Conservation (phyloP, 164 flowering plant genomes). For the Chimonanthus salicifolius region DNA sequence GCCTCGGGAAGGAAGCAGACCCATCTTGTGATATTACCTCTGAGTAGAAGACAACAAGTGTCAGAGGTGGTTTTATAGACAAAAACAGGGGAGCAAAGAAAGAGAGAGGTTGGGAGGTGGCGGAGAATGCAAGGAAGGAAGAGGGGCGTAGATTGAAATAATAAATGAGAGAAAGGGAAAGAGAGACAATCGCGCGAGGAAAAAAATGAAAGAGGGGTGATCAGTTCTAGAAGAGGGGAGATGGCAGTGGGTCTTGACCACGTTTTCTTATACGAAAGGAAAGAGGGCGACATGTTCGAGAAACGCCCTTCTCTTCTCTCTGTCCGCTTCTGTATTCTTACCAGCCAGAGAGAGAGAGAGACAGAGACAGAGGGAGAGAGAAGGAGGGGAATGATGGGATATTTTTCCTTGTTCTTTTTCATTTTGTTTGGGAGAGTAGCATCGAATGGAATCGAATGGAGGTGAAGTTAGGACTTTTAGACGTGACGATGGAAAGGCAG, state of each 20-base stretch:
- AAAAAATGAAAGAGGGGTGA: not conserved
- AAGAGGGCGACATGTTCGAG: not conserved
- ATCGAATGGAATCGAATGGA: too few species aligned
- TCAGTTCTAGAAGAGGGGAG: not conserved
- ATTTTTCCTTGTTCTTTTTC: too few species aligned
- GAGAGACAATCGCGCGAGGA: not conserved
- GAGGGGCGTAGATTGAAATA: not conserved
- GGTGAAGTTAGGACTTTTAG: too few species aligned
- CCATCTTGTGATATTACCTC: constrained; percentile 24
- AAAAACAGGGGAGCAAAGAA: not conserved
- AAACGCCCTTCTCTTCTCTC: not conserved
- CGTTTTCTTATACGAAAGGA: constrained; percentile 2
- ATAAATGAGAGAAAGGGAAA: not conserved
- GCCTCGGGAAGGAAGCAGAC: constrained; percentile 22
- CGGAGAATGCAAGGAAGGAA: constrained; percentile 2
- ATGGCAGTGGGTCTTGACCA: not conserved
- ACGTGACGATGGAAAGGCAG: too few species aligned
- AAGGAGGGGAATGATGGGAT: too few species aligned
- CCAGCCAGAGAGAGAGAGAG: not conserved
- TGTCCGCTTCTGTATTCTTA: not conserved
- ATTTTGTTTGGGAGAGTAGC: too few species aligned
- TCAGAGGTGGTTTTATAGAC: not conserved
- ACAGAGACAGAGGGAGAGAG: not conserved
- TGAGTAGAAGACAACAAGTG: not conserved
- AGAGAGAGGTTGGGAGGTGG: not conserved